phyloP scores from a whole-genome alignment of 225 moss, liverwort and hornwort genomes.

The Climacium dendroides region DNA sequence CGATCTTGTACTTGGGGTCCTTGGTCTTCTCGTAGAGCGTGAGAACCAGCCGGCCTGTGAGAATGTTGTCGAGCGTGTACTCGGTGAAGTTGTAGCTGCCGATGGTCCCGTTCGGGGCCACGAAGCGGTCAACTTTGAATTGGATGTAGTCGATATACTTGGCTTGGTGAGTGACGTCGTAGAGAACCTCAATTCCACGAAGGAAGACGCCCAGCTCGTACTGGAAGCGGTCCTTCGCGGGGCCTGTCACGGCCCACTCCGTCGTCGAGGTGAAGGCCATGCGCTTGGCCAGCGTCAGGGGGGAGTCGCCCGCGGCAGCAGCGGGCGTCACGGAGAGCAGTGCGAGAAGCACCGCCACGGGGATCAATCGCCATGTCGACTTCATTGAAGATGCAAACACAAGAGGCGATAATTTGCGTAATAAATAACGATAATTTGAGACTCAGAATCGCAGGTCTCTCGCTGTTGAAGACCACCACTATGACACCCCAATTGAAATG shows the following conservation, averaged over 20 bases:
- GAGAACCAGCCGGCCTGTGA: constrained; percentile 33
- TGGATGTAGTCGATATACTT: constrained; percentile 43
- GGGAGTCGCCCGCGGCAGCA: neutral
- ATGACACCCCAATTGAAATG: neutral
- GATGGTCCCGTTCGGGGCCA: constrained; percentile 37
- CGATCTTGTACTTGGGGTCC: constrained; percentile 34
- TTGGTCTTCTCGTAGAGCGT: constrained; percentile 21
- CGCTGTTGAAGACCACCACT: neutral
- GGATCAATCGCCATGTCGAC: neutral
- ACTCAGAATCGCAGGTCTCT: neutral
- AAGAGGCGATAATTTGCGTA: neutral
- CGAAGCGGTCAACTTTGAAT: constrained; percentile 43
- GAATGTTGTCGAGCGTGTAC: constrained; percentile 50
- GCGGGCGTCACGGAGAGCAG: neutral
- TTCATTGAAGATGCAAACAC: neutral
- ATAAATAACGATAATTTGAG: neutral
- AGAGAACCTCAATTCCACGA: constrained; percentile 38
- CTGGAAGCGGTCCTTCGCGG: constrained; percentile 41
- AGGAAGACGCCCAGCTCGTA: constrained; percentile 63
- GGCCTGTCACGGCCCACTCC: constrained; percentile 35
- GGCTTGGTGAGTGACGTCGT: constrained; percentile 1
- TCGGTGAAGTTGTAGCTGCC: constrained; percentile 30
- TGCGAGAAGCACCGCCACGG: neutral
- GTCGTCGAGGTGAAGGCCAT: constrained; percentile 55
- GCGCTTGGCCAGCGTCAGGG: constrained; percentile 23